Evolutionary conservation across 2,329 filamentous ascomycete species (phyloP).

Genomic region (Tolypocladium pustulatum): DNA sequence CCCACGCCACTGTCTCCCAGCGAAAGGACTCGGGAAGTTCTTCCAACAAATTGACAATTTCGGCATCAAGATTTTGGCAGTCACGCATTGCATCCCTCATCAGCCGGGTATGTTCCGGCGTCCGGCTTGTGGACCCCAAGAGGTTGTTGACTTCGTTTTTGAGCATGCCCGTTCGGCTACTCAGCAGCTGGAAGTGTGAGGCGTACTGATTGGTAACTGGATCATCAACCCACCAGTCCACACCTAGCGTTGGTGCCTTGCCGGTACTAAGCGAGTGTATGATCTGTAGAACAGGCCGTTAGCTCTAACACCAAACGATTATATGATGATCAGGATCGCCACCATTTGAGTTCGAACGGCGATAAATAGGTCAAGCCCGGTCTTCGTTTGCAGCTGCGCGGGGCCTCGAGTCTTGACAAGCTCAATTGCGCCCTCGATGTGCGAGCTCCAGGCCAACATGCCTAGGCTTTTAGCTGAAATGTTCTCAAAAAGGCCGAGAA

Average conservation of each 20-base stretch:
- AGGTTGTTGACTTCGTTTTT: conserved; percentile 40
- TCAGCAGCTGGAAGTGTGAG: conserved; percentile 35
- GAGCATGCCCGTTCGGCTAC: conserved; percentile 41
- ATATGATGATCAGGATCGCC: conserved; percentile 6
- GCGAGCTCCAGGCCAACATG: conserved; percentile 48
- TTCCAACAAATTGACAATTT: conserved; percentile 38
- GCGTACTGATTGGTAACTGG: conserved; percentile 35
- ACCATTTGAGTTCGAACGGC: conserved; percentile 51
- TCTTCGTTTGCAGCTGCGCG: conserved; percentile 39
- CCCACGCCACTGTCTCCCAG: conserved; percentile 43
- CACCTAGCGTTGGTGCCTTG: conserved; percentile 38
- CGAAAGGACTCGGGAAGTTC: conserved; percentile 36
- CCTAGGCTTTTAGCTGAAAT: conserved; percentile 44
- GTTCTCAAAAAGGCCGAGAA: conserved; percentile 50
- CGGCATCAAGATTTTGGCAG: conserved; percentile 40
- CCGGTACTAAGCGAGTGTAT: conserved; percentile 44
- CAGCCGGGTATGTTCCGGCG: conserved; percentile 36
- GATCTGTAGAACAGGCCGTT: conserved; percentile 23
- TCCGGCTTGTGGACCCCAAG: conserved; percentile 33
- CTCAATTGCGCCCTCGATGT: conserved; percentile 51
- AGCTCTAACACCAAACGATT: background rate
- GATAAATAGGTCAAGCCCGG: conserved; percentile 43
- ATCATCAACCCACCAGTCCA: conserved; percentile 48
- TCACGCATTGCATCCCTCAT: conserved; percentile 39
- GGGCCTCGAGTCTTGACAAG: conserved; percentile 45